phyloP scores from a whole-genome alignment of 371 early-diverging fungal genomes.

The Mortierella sp. region DNA sequence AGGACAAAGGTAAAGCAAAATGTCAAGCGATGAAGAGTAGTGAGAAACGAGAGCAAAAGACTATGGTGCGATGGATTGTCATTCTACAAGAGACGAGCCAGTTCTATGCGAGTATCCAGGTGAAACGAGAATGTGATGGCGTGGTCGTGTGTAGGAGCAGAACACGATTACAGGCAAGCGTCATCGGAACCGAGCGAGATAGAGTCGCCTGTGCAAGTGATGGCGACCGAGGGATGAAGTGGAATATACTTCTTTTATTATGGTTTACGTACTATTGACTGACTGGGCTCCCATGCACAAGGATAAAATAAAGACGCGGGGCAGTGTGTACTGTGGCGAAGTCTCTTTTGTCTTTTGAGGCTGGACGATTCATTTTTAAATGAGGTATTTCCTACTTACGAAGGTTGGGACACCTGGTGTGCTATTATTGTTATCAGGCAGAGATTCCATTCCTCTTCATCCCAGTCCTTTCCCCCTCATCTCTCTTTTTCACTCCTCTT shows the following conservation, averaged over 20 bases:
- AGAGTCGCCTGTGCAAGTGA: not conserved
- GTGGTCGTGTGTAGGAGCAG: not conserved
- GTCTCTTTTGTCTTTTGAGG: too few relatives aligned
- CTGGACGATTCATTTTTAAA: too few relatives aligned
- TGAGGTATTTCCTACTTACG: too few relatives aligned
- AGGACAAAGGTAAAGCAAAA: not conserved
- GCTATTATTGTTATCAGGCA: not conserved
- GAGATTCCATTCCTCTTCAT: conserved; percentile 8
- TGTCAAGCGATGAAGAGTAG: not conserved
- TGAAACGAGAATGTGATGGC: conserved; percentile 10
- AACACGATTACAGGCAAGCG: not conserved
- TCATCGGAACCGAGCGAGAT: not conserved
- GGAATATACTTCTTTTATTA: not conserved
- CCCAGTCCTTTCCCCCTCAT: conserved; percentile 1
- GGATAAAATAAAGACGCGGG: too few relatives aligned
- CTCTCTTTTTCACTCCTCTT: conserved; percentile 5
- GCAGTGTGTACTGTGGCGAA: too few relatives aligned
- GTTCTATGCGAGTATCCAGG: not conserved
- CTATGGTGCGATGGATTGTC: conserved; percentile 9
- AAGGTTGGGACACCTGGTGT: too few relatives aligned
- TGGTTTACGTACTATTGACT: not conserved
- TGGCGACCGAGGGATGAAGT: not conserved
- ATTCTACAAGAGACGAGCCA: not conserved
- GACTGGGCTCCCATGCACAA: too few relatives aligned
- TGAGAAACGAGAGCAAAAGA: not conserved